Evolutionary conservation across 495 filamentous ascomycete genomes (phyloP).

Genomic region (Penicillium parvum): DNA sequence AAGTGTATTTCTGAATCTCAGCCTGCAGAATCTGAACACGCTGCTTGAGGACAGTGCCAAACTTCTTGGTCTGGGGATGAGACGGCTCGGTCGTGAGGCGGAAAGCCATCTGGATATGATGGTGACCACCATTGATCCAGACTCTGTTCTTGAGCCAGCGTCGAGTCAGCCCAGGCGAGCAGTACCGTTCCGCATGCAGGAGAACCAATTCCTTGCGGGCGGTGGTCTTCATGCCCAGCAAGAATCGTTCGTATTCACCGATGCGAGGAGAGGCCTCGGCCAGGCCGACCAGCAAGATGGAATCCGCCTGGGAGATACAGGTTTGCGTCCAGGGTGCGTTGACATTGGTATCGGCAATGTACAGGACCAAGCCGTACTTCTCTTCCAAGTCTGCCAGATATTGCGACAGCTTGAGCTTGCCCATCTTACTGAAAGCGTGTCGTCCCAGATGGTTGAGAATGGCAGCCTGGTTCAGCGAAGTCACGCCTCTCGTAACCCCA

Average conservation of each 20-base stretch:
- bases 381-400: conserved; percentile 96
- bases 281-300: conserved; percentile 85
- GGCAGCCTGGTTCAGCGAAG: conserved; percentile 85
- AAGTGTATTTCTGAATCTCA: conserved; percentile 97
- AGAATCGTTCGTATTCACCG: conserved; percentile 92
- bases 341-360: conserved; percentile 95
- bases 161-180: conserved; percentile 73
- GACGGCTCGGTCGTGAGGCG: conserved; percentile 71
- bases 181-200: conserved; percentile 90
- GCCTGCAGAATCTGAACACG: conserved; percentile 92
- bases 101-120: conserved; percentile 96
- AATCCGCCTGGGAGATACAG: conserved; percentile 94
- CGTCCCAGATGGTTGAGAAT: conserved; percentile 92
- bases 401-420: conserved; percentile 91
- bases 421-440: conserved; percentile 96
- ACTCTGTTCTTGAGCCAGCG: conserved; percentile 89
- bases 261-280: conserved; percentile 86
- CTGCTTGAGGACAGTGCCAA: conserved; percentile 84
- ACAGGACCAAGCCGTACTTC: conserved; percentile 91
- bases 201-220: conserved; percentile 91
- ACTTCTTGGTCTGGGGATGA: conserved; percentile 69
- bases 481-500: conserved; percentile 82
- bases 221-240: conserved; percentile 95
- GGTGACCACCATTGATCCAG: conserved; percentile 98
- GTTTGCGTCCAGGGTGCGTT: conserved; percentile 98